These are phyloP conservation scores for Boletellus ananiceps DNA, from an alignment of 768 basidiomycete genomes.

Conservation along the genomic window DNA sequence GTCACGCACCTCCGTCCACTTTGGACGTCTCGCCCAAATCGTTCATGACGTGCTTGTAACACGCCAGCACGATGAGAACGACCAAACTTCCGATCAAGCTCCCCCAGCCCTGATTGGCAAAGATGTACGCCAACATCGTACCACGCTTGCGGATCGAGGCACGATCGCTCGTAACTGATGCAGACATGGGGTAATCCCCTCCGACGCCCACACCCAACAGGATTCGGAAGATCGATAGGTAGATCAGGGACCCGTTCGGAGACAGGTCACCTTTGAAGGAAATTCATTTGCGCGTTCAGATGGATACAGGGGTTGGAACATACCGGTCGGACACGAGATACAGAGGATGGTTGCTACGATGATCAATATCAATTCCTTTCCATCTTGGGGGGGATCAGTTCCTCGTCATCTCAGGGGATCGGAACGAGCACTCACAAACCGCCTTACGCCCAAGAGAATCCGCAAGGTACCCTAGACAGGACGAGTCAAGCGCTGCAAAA, in stretches of 20 bases:
- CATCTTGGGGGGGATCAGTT: slow-evolving; percentile 40
- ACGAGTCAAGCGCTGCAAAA: neutral
- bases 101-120: slow-evolving; percentile 78
- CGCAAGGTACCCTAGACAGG: slow-evolving; percentile 50
- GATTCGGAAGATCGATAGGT: slow-evolving; percentile 63
- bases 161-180: slow-evolving; percentile 63
- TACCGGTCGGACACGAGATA: slow-evolving; percentile 60
- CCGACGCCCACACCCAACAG: slow-evolving; percentile 75
- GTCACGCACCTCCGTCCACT: slow-evolving; percentile 59
- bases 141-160: slow-evolving; percentile 63
- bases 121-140: slow-evolving; percentile 72
- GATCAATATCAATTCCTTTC: slow-evolving; percentile 77
- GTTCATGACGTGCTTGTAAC: slow-evolving; percentile 63
- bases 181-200: slow-evolving; percentile 78
- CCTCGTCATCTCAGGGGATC: neutral
- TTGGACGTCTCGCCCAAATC: slow-evolving; percentile 53
- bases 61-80: slow-evolving; percentile 58
- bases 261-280: slow-evolving; percentile 41
- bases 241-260: slow-evolving; percentile 52
- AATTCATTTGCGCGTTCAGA: neutral
- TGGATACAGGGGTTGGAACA: slow-evolving; percentile 1
- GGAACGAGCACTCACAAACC: slow-evolving; percentile 41
- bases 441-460: slow-evolving; percentile 67
- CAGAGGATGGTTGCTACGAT: slow-evolving; percentile 72
- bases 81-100: slow-evolving; percentile 57